Evolutionary conservation across 495 filamentous ascomycete genomes (phyloP).

Genomic region (Penicillium paxilli): DNA sequence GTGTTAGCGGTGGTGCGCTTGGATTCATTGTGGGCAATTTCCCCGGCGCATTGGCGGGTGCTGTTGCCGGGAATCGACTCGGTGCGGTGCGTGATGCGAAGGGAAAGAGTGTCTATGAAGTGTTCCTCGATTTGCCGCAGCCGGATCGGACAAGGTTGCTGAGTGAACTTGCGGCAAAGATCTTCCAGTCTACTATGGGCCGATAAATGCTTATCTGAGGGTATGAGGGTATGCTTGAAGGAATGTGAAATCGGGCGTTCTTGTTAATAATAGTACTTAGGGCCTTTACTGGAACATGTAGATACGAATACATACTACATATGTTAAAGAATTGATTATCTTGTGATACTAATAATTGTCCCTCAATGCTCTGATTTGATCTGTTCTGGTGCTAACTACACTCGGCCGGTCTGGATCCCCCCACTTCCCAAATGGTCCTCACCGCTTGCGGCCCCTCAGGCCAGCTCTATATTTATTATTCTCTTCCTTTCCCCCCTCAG

Average conservation of each 20-base stretch:
- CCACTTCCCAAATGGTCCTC: slow-evolving; percentile 26
- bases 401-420: slow-evolving; percentile 16
- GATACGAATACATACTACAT: too few relatives aligned
- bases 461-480: slow-evolving; percentile 18
- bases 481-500: not conserved
- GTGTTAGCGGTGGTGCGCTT: slow-evolving; percentile 82
- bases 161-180: slow-evolving; percentile 71
- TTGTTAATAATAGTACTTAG: too few relatives aligned
- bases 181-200: slow-evolving; percentile 55
- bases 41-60: slow-evolving; percentile 84
- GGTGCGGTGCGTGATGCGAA: slow-evolving; percentile 85
- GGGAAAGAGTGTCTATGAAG: slow-evolving; percentile 93
- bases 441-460: slow-evolving; percentile 35
- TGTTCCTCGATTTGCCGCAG: slow-evolving; percentile 81
- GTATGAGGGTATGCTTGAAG: too few relatives aligned
- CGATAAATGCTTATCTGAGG: too few relatives aligned
- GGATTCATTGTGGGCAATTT: slow-evolving; percentile 95
- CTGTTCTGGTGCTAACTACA: too few relatives aligned
- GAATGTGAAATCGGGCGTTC: too few relatives aligned
- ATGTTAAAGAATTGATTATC: too few relatives aligned
- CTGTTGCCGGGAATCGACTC: slow-evolving; percentile 87
- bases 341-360: too few relatives aligned
- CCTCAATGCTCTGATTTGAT: too few relatives aligned
- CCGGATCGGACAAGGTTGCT: slow-evolving; percentile 75
- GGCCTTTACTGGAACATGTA: too few relatives aligned